These are phyloP conservation scores for Petunia secreta DNA, from an alignment of 257 asterid species.

Conservation along the genomic window DNA sequence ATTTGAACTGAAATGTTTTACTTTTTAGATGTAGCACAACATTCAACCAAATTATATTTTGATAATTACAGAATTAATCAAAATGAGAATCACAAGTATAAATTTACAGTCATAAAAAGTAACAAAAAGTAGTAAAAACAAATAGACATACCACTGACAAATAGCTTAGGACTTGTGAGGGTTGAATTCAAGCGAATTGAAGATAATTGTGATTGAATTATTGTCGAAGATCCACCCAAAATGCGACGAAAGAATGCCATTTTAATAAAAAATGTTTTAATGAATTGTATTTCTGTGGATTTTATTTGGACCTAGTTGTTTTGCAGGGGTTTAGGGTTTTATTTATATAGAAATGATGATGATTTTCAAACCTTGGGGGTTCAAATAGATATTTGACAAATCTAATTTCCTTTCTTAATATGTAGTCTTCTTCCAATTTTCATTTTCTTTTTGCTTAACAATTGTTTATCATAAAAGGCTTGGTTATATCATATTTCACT, in stretches of 20 bases:
- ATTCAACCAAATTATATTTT: too few species aligned
- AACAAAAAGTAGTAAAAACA: too few species aligned
- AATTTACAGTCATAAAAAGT: too few species aligned
- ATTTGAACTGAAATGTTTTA: too few species aligned
- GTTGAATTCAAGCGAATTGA: constrained; percentile 74
- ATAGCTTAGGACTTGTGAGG: constrained; percentile 83
- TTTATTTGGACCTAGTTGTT: background rate
- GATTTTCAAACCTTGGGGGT: background rate
- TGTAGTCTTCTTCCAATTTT: too few species aligned
- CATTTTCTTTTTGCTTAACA: too few species aligned
- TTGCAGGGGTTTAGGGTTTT: constrained; percentile 24
- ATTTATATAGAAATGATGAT: background rate
- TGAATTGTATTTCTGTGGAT: background rate
- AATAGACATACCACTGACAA: constrained; percentile 67
- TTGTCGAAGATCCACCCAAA: constrained; percentile 47
- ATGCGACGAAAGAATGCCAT: constrained; percentile 81
- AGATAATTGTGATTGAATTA: constrained; percentile 49
- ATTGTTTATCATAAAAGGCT: too few species aligned
- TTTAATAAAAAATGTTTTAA: background rate
- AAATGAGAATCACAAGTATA: background rate
- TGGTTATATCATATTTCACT: too few species aligned
- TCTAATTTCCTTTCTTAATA: too few species aligned
- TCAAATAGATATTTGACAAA: background rate
- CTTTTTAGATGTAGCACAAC: too few species aligned
- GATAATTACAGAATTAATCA: too few species aligned